Base-by-base conservation (phyloP, 495 filamentous ascomycete genomes). In the Podospora bellae-mahoneyi region DNA sequence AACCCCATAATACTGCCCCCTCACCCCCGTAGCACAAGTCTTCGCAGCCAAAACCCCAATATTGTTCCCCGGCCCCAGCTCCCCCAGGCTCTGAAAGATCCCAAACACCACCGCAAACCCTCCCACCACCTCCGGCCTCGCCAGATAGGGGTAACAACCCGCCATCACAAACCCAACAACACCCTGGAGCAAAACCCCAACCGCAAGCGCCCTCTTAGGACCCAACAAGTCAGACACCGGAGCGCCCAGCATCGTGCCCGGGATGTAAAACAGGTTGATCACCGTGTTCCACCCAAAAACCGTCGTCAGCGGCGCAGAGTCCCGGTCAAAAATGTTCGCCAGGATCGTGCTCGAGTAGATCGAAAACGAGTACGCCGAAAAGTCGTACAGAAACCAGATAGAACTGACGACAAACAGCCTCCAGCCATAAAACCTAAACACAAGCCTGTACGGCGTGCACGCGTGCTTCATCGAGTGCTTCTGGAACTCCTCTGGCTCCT, bases 371-470 rank as follows among this genome's bases (percentile, higher is more conserved):
- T 95, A 97, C 23, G 88, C 78, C 0, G 87, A 90, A 72, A 94
- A 94, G 80, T 97, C 91, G 75, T 96, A 97, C 71, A 96, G 85
- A 78, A 96, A 96, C 94, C 94, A 97, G 76, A 97, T 93, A 27
- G 90, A 68, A 65, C 86, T 89, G 59, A 96, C 90, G 16, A 91
- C 78, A 4, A 85, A 69, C 60, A 96, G 78, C n/a, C 86, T 79
- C 65, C 76, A 82, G 75, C 84, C 84, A 81, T 91, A 92, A 76
- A 82, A 87, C 57, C 76, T 81, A 5, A 87, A 71, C 3, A 84
- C 81, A 0, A 87, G 81, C 5, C 65, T 27, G 68, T 88, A 90
- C 0, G 89, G 88, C 1, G 85, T 88, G 65, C 82, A 82, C 32
- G 78, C 78, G 65, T 85, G 71, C 67, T 78, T 77, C 79, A 84